Conservation (phyloP, 441 rosid genomes). For the Mallotus repandus region DNA sequence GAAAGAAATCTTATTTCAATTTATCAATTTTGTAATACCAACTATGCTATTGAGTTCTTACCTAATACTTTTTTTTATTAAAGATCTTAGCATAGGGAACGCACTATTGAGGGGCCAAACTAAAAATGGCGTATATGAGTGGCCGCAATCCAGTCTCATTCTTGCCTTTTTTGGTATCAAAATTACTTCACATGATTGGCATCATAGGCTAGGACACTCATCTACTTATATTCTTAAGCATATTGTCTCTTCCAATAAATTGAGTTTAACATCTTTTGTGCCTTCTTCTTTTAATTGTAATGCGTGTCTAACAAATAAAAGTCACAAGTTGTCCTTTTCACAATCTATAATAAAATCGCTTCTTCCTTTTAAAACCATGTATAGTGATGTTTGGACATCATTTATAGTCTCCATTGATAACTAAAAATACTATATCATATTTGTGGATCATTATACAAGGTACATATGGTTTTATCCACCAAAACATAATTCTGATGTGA, state of each 20-base stretch:
- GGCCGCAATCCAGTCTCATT: not conserved
- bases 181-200: not conserved
- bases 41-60: not conserved
- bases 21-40: not conserved
- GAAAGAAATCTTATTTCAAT: not conserved
- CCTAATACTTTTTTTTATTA: not conserved
- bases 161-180: not conserved
- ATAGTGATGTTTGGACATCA: not conserved
- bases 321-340: not conserved
- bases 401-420: not conserved
- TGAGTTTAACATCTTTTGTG: not conserved
- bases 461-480: too few species aligned
- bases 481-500: too few species aligned
- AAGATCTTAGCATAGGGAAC: not conserved
- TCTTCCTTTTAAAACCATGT: not conserved
- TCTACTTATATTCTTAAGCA: not conserved
- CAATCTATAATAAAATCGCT: not conserved
- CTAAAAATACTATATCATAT: too few species aligned
- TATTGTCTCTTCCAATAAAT: not conserved
- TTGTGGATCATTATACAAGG: not conserved
- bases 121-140: too few species aligned
- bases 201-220: not conserved
- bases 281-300: not conserved
- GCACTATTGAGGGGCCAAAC: not conserved
- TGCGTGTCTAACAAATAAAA: not conserved